A percentile compares a stretch with the other conserved stretches of the same genome.
Evolutionary conservation across 1,139 yeast genomes (phyloP).

Genomic region (Hansenula lynferdii): DNA sequence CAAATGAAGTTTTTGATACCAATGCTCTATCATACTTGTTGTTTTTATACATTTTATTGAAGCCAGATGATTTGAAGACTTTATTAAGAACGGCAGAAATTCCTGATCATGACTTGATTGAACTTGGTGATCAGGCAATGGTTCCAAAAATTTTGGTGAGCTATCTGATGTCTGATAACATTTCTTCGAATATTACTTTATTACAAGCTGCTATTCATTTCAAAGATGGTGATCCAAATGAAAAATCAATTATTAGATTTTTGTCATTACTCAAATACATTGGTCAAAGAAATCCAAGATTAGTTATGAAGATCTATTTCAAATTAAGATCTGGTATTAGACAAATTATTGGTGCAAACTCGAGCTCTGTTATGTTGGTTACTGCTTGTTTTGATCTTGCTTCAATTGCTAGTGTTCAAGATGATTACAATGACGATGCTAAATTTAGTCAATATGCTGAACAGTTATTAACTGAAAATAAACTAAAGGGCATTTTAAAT

Average conservation of each 20-base stretch:
- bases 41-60: slow-evolving; percentile 47
- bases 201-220: slow-evolving; percentile 52
- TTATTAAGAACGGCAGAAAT: slow-evolving; percentile 44
- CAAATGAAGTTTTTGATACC: slow-evolving; percentile 10
- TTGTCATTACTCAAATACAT: slow-evolving; percentile 44
- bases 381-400: slow-evolving; percentile 29
- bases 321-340: slow-evolving; percentile 38
- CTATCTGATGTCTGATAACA: slow-evolving; percentile 39
- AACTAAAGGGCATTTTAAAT: slow-evolving; percentile 27
- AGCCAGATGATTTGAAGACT: slow-evolving; percentile 44
- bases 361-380: slow-evolving; percentile 23
- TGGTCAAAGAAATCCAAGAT: slow-evolving; percentile 30
- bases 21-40: slow-evolving; percentile 43
- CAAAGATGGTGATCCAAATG: slow-evolving; percentile 44
- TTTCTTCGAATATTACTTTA: slow-evolving; percentile 41
- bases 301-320: slow-evolving; percentile 43
- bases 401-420: slow-evolving; percentile 25
- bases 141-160: slow-evolving; percentile 48
- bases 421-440: slow-evolving; percentile 24
- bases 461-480: slow-evolving; percentile 22
- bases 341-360: slow-evolving; percentile 25
- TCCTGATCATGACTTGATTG: slow-evolving; percentile 27
- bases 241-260: slow-evolving; percentile 48
- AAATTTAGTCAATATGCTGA: slow-evolving; percentile 18
- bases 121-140: slow-evolving; percentile 31